Percentiles rank a stretch among this genome's conserved stretches.
Evolutionary conservation across 2,329 filamentous ascomycete species (phyloP).

Genomic region (Botryotinia convoluta): DNA sequence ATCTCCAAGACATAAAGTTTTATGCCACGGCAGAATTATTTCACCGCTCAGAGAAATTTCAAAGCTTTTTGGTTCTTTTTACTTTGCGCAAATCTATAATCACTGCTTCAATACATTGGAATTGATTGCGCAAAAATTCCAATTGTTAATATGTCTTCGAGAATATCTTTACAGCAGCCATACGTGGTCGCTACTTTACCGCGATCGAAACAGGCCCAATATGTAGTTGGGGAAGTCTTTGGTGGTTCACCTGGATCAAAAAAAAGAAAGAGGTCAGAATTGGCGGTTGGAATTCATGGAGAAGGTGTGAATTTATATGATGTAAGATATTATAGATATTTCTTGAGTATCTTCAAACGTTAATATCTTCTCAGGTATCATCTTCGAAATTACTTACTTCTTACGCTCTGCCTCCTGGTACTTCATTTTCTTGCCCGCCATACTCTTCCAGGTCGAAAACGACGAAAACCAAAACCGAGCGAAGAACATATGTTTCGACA

Average conservation of each 20-base stretch:
- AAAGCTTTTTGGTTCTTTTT: slow-evolving; percentile 14
- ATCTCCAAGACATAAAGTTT: neutral
- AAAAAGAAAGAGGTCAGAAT: slow-evolving; percentile 61
- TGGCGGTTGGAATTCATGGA: slow-evolving; percentile 63
- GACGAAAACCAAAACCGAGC: slow-evolving; percentile 48
- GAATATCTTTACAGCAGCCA: slow-evolving; percentile 62
- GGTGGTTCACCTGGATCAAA: slow-evolving; percentile 56
- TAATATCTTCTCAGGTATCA: slow-evolving; percentile 48
- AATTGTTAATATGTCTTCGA: slow-evolving; percentile 38
- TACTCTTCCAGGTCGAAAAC: slow-evolving; percentile 52
- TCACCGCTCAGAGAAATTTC: slow-evolving; percentile 23
- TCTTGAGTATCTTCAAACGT: slow-evolving; percentile 14
- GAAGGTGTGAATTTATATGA: slow-evolving; percentile 66
- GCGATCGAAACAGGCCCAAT: slow-evolving; percentile 55
- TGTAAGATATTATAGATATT: slow-evolving; percentile 42
- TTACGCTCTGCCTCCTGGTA: slow-evolving; percentile 64
- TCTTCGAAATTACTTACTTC: slow-evolving; percentile 62
- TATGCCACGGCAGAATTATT: slow-evolving; percentile 9
- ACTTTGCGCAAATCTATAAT: slow-evolving; percentile 5
- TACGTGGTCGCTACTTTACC: slow-evolving; percentile 61
- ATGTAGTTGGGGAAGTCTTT: slow-evolving; percentile 59
- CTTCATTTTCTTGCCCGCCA: slow-evolving; percentile 60
- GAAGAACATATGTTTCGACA: slow-evolving; percentile 62
- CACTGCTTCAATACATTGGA: neutral
- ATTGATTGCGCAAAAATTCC: slow-evolving; percentile 7